Evolutionary conservation across 768 basidiomycete genomes (phyloP).

Genomic region (Porphyrellus cyaneotinctus): DNA sequence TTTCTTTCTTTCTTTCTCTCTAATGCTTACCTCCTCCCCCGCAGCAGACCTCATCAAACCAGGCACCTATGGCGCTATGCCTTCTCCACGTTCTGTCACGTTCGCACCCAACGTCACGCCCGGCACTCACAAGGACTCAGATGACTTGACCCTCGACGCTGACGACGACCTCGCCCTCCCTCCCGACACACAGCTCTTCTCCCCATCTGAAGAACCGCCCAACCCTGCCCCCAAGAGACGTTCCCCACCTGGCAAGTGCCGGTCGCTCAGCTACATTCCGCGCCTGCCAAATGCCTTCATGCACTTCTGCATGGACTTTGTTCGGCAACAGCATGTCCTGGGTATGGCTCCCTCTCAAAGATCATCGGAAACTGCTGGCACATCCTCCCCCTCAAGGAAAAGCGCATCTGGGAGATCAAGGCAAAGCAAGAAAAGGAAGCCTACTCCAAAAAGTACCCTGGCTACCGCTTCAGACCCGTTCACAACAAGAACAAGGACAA

Average conservation of each 20-base stretch:
- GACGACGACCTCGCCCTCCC: slow-evolving; percentile 31
- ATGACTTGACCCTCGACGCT: slow-evolving; percentile 20
- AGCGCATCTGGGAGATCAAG: slow-evolving; percentile 65
- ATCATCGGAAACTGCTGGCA: slow-evolving; percentile 61
- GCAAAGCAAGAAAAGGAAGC: slow-evolving; percentile 73
- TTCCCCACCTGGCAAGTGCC: slow-evolving; percentile 57
- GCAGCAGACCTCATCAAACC: slow-evolving; percentile 42
- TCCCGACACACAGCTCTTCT: slow-evolving; percentile 45
- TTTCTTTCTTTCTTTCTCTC: not conserved
- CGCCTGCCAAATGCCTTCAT: slow-evolving; percentile 33
- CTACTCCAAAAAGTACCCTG: slow-evolving; percentile 64
- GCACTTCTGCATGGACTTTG: slow-evolving; percentile 36
- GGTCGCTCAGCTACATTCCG: slow-evolving; percentile 44
- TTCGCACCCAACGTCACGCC: slow-evolving; percentile 65
- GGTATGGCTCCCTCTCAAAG: slow-evolving; percentile 48
- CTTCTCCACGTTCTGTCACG: slow-evolving; percentile 48
- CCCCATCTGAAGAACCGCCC: slow-evolving; percentile 43
- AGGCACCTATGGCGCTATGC: slow-evolving; percentile 47
- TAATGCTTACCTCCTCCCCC: not conserved
- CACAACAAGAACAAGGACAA: slow-evolving; percentile 46
- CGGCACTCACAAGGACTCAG: slow-evolving; percentile 41
- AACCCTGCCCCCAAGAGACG: slow-evolving; percentile 43
- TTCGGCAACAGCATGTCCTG: slow-evolving; percentile 45
- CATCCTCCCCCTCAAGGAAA: slow-evolving; percentile 64
- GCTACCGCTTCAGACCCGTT: slow-evolving; percentile 49